Base-by-base conservation (phyloP, 1,139 yeast species). In the Saccharomyces pastorianus region DNA sequence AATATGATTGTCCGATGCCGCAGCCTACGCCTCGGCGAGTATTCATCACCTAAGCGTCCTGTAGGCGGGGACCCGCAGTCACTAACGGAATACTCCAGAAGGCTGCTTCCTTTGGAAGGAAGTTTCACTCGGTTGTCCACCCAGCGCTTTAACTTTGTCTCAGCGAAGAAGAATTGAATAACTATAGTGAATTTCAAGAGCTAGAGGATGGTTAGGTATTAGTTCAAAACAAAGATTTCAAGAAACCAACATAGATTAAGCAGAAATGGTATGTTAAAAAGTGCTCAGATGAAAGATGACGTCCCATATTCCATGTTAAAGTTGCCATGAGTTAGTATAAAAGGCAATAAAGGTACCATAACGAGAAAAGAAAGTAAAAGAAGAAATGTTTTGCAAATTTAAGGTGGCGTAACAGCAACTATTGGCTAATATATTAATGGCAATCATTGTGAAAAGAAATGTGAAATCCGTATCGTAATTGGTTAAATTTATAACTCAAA, bases 261-360 rank as follows among this genome's bases (percentile, higher is more conserved):
- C 63, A 58, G 63, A 60, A 58, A 63, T 63, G 66, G 66, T 63
- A 63, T 63, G 66, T 61, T 51, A 20, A 48, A 49, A 9, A 26
- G 20, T 25, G 31, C 8, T 38, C 11, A 29, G 29, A 42, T 17
- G 13, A 9, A 23, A 38, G 26, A 25, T 28, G 29, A 38, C 6
- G 32, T 29, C 23, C 31, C 44, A 25, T 29, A 41, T 32, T 31
- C 13, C 28, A 14, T 44, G 28, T 26, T 28, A 26, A 38, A 20
- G 11, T 17, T 38, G 26, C n/a, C 20, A 38, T 26, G 20, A 20
- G 41, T 25, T n/a, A 25, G 6, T 9, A 11, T 5, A 34, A 13
- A 14, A 49, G 26, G n/a, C 11, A 23, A 9, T 11, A 8, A 20
- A 17, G 11, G n/a, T 28, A 17, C 26, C 6, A 23, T 26, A 7